Base-by-base conservation (phyloP, 2,329 filamentous ascomycete species). In the Claviceps lovelessii region DNA sequence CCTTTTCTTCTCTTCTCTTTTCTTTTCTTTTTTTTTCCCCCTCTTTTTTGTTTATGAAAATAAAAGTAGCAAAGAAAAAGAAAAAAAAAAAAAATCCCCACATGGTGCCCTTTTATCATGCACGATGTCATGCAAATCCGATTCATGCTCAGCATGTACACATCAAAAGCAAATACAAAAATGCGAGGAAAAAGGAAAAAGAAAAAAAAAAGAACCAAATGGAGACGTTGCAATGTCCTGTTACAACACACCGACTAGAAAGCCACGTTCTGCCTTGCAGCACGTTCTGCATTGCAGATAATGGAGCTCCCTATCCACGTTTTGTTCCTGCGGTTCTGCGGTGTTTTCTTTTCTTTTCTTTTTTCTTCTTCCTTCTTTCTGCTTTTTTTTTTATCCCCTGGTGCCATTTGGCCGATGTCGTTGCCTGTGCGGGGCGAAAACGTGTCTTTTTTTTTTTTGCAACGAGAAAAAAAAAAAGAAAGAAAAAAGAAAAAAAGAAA, bases 211-310 rank as follows among this genome's bases (percentile, higher is more conserved):
- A 15, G 15, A 39, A 17, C 13, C 13, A 17, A 17, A 17, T 4
- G 15, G 33, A 33, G 33, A 23, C 33, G 9, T 9, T 7, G 33
- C 6, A 33, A 4, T 9, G 9, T 33, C 33, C 33, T 33, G 41
- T 19, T 17, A 49, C 50, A 45, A 31, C 44, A 39, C 56, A 53
- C 54, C 49, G 54, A 53, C 45, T 9, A 31, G 23, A 23, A 42
- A 44, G 47, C 53, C 53, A 54, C 53, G 53, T 39, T 37, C 47
- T 48, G 35, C 29, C 39, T 23, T 23, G 23, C 23, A 23, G 23
- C 23, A 23, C 23, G 23, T 23, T 23, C 2, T 23, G 23, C 23
- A 23, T 39, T 51, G 47, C 39, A 54, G 53, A 46, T 28, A 29
- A 44, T 31, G 28, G 15, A 47, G 28, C 15, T n/a, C 42, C 42